These are phyloP conservation scores for Trifolium dubium DNA, from an alignment of 306 rosid genomes.

Conservation along the genomic window DNA sequence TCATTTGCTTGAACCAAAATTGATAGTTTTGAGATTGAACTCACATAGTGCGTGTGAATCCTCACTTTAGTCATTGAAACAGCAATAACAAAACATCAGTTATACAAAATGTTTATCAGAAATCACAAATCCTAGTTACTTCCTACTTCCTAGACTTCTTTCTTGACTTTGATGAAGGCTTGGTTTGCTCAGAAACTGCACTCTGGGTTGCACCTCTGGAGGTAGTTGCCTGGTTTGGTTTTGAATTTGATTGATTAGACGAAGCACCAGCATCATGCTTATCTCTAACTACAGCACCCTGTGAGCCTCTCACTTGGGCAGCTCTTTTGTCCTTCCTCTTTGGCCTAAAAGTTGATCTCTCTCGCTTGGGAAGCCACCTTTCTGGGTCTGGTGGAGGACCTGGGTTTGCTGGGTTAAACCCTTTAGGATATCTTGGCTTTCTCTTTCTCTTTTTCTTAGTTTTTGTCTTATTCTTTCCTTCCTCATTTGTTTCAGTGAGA, in stretches of 20 bases:
- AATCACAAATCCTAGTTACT: slow-evolving; percentile 36
- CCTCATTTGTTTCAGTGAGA: slow-evolving; percentile 63
- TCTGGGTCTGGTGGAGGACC: slow-evolving; percentile 99
- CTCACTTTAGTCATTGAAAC: slow-evolving; percentile 38
- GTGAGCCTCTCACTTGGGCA: slow-evolving; percentile 97
- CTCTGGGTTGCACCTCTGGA: slow-evolving; percentile 69
- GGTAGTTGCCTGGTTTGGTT: slow-evolving; percentile 65
- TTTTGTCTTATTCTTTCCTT: slow-evolving; percentile 79
- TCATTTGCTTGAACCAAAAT: slow-evolving; percentile 43
- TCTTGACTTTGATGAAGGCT: slow-evolving; percentile 72
- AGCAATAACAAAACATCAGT: slow-evolving; percentile 25
- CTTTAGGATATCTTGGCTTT: slow-evolving; percentile 97
- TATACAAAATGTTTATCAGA: slow-evolving; percentile 35
- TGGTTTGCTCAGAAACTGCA: slow-evolving; percentile 58
- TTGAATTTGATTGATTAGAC: slow-evolving; percentile 60
- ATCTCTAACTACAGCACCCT: slow-evolving; percentile 87
- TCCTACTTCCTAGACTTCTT: slow-evolving; percentile 94
- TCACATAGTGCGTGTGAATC: slow-evolving; percentile 24
- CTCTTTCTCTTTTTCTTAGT: slow-evolving; percentile 94
- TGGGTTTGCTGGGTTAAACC: slow-evolving; percentile 92
- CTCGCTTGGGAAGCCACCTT: slow-evolving; percentile 98
- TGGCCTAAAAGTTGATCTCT: slow-evolving; percentile 92
- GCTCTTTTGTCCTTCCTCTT: slow-evolving; percentile 98
- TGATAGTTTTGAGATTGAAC: slow-evolving; percentile 34
- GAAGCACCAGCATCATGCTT: slow-evolving; percentile 67